A percentile compares a stretch with the other conserved stretches of the same genome.
These are phyloP conservation scores for Thielaviopsis musarum DNA, from an alignment of 2,329 filamentous ascomycete genomes.

Conservation along the genomic window DNA sequence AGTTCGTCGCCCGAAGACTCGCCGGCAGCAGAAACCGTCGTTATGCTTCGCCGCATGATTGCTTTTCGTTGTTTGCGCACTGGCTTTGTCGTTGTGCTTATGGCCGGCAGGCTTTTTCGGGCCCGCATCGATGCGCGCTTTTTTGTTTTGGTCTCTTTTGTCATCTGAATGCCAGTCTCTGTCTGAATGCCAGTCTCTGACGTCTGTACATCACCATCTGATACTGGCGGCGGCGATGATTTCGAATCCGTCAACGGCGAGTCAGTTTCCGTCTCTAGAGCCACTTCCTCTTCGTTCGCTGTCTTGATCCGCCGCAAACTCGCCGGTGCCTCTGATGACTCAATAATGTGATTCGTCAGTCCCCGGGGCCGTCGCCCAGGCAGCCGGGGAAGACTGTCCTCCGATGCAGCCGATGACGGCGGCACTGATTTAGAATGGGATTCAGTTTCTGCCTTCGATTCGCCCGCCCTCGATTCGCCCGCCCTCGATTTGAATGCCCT, in stretches of 20 bases:
- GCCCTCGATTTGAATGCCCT: not conserved
- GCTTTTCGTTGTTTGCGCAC: not conserved
- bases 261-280: not conserved
- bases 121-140: not conserved
- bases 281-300: not conserved
- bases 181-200: not conserved
- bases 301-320: not conserved
- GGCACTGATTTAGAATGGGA: not conserved
- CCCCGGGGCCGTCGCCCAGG: not conserved
- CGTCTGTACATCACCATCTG: not conserved
- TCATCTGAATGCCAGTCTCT: not conserved
- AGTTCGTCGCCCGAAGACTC: slow-evolving; percentile 9
- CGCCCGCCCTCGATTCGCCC: not conserved
- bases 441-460: not conserved
- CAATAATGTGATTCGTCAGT: not conserved
- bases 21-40: not conserved
- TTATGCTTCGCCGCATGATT: not conserved
- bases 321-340: not conserved
- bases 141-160: not conserved
- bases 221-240: not conserved
- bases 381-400: not conserved
- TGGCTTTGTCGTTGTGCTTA: not conserved
- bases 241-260: not conserved
- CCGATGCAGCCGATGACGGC: not conserved
- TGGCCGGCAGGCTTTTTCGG: not conserved